Evolutionary conservation across 2,329 filamentous ascomycete species (phyloP).

Genomic region (Nectriaceae sp.): DNA sequence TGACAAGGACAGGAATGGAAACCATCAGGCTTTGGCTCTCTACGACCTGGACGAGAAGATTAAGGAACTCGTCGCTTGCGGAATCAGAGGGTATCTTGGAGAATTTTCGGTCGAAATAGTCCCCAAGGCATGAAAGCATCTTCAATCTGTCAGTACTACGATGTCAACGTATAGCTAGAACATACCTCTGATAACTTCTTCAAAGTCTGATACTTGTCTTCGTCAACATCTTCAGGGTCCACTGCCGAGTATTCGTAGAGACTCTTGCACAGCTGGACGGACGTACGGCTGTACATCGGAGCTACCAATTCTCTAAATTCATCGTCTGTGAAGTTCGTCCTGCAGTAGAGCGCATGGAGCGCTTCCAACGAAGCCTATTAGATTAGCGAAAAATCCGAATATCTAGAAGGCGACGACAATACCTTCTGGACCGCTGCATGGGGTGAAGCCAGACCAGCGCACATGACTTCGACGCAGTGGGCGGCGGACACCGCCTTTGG

Average conservation of each 20-base stretch:
- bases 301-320: conserved; percentile 79
- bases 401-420: background rate
- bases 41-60: conserved; percentile 76
- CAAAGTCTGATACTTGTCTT: conserved; percentile 86
- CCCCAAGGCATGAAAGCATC: conserved; percentile 83
- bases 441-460: conserved; percentile 68
- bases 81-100: conserved; percentile 61
- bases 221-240: conserved; percentile 80
- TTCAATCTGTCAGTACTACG: conserved; percentile 34
- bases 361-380: conserved; percentile 76
- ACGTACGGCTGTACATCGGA: conserved; percentile 74
- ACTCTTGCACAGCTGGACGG: conserved; percentile 69
- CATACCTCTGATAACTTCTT: conserved; percentile 92
- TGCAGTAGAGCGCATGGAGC: conserved; percentile 78
- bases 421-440: conserved; percentile 76
- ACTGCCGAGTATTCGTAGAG: conserved; percentile 81
- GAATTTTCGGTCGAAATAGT: conserved; percentile 80
- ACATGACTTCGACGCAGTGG: conserved; percentile 69
- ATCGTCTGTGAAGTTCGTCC: conserved; percentile 72
- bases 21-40: conserved; percentile 87
- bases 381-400: conserved; percentile 11
- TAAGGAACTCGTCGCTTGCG: conserved; percentile 74
- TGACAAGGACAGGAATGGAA: conserved; percentile 88
- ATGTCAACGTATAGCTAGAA: background rate
- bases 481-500: conserved; percentile 77